These are phyloP conservation scores for Aspergillus sp. DNA, from an alignment of 2,329 filamentous ascomycete species.

Conservation along the genomic window DNA sequence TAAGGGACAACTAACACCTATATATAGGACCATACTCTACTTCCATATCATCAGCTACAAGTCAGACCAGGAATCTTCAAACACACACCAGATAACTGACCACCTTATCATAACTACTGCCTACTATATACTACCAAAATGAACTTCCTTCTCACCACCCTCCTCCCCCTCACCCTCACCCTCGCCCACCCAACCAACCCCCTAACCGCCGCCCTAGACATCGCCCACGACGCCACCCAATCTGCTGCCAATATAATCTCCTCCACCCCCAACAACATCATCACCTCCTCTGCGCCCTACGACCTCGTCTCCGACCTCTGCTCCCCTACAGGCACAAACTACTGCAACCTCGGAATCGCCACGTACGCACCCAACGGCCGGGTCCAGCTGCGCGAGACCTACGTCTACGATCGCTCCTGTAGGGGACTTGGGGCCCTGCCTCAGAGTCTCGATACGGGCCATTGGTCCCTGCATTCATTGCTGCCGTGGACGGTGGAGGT, in stretches of 20 bases:
- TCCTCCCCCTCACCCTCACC: neutral
- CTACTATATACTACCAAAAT: neutral
- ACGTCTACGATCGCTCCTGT: slow-evolving; percentile 3
- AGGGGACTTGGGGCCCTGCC: neutral
- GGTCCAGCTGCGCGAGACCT: neutral
- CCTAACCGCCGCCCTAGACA: neutral
- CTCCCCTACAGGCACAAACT: neutral
- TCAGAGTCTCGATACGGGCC: neutral
- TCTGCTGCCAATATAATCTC: neutral
- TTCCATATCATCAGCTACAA: no score
- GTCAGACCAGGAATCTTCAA: no score
- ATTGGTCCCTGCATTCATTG: slow-evolving; percentile 3
- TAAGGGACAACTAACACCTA: no score
- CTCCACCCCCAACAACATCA: neutral
- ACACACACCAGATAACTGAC: neutral
- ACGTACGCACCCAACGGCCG: neutral
- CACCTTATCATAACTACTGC: neutral
- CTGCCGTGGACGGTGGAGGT: slow-evolving; percentile 5
- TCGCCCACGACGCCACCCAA: neutral
- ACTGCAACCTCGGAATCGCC: slow-evolving; percentile 4
- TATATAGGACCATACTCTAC: no score
- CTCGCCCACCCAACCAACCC: neutral
- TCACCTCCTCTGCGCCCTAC: neutral
- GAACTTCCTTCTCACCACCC: neutral
- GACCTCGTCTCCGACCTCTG: neutral